Conservation (phyloP, 108 stramenopile species). For the Pseudonitzschia pungens region DNA sequence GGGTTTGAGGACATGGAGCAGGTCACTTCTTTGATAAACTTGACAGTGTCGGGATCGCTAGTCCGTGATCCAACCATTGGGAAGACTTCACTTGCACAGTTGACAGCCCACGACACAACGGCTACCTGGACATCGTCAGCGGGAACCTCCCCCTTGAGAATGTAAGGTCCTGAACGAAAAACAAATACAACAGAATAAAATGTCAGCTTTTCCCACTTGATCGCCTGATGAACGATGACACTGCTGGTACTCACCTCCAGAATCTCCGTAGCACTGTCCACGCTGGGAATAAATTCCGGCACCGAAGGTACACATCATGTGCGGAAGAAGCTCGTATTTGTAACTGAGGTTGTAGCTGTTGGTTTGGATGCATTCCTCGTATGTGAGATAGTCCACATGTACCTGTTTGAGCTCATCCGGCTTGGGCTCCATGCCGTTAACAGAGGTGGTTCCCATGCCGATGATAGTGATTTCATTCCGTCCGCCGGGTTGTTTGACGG, state of each 20-base stretch:
- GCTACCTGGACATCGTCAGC: constrained; percentile 9
- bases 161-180: constrained; percentile 5
- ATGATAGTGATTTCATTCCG: constrained; percentile 12
- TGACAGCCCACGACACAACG: constrained; percentile 18
- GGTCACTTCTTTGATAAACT: constrained; percentile 9
- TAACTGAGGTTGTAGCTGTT: neutral
- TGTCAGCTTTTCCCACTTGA: no score
- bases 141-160: neutral
- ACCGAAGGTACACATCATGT: constrained; percentile 15
- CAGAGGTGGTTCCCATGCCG: constrained; percentile 7
- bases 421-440: neutral
- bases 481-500: neutral
- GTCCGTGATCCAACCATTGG: constrained; percentile 12
- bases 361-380: constrained; percentile 5
- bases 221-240: neutral
- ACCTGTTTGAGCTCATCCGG: constrained; percentile 8
- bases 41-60: neutral
- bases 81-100: constrained; percentile 15
- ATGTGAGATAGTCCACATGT: constrained; percentile 5
- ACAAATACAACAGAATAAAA: neutral
- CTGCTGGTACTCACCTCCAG: neutral
- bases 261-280: constrained; percentile 21
- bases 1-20: neutral
- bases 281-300: neutral
- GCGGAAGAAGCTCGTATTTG: constrained; percentile 9